Evolutionary conservation across 352 stramenopile genomes (phyloP), one percentile per base, ranked within the genome.

Genomic region (Phytophthora vignae): DNA sequence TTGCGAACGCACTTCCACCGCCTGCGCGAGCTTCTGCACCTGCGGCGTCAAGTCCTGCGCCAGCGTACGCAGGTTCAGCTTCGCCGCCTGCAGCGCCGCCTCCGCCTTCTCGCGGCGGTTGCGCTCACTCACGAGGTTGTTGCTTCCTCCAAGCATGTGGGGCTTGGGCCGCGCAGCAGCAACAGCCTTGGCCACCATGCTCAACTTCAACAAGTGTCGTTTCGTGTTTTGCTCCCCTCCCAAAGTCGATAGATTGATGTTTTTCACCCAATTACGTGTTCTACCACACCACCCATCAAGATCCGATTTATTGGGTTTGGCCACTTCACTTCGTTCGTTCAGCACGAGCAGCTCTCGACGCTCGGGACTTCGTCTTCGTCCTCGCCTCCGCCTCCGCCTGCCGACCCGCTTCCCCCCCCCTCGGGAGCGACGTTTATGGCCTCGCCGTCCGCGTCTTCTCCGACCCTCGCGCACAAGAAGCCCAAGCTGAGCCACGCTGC

Each of bases 81-180:
- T 64, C 0, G 75, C 77, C n/a, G 76, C 60, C 44, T 84, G 74
- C 48, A 87, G 65, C 36, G 71, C 69, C 21, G 53, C 67, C 76
- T 92, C 86, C 2, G 81, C 81, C 48, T 81, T 78, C 42, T 92
- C 79, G 12, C 86, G 81, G 12, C 84, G 76, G n/a, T 83, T 76
- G 10, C 84, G 84, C 63, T 93, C 84, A 14, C 62, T 83, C 52
- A 81, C 55, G 27, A 92, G 76, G 60, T 89, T 93, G 63, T 88
- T 91, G 64, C 85, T 93, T 9, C 84, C 85, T 15, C 85, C 85
- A 6, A 93, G 75, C 17, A 88, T 77, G 50, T 91, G 83, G 5
- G 83, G 73, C 44, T 73, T 82, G 22, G 27, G 42, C 11, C 14
- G 40, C 42, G 31, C 31, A 14, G 33, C 33, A 31, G 22, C 62